A percentile compares a stretch with the other conserved stretches of the same genome.
Conservation (phyloP, 495 filamentous ascomycete genomes). For the Chaetomium tenue region DNA sequence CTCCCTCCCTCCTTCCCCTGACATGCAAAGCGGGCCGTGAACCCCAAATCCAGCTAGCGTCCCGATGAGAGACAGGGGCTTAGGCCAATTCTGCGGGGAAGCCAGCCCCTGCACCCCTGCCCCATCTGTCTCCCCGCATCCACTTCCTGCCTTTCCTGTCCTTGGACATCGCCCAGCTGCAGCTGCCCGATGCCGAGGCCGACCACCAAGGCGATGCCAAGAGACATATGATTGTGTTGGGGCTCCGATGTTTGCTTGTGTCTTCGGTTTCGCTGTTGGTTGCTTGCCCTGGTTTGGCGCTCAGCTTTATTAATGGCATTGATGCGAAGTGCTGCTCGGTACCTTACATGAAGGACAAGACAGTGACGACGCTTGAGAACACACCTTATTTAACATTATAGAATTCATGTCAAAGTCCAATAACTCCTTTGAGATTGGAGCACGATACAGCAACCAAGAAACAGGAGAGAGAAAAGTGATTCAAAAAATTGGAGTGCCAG, state of each 20-base stretch:
- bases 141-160: not conserved
- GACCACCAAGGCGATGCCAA: not conserved
- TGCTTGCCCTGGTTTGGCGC: not conserved
- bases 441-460: not conserved
- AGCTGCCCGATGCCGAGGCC: conserved; percentile 6
- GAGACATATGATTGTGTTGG: conserved; percentile 6
- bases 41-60: conserved; percentile 7
- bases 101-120: not conserved
- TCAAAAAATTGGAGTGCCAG: not conserved
- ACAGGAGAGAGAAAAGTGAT: not conserved
- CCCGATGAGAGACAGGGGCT: not conserved
- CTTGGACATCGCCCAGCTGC: not conserved
- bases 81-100: not conserved
- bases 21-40: not conserved
- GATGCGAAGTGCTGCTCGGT: too few species aligned
- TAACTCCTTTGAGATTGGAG: not conserved
- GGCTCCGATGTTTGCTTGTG: not conserved
- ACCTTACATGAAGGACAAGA: too few species aligned
- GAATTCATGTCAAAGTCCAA: too few species aligned
- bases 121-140: not conserved
- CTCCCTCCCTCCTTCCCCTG: too few species aligned
- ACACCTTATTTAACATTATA: too few species aligned
- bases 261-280: not conserved
- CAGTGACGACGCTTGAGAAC: too few species aligned
- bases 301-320: too few species aligned